Evolutionary conservation across 2,329 filamentous ascomycete species (phyloP), one percentile per base, ranked within the genome.

Genomic region (Cladosporium sp.): DNA sequence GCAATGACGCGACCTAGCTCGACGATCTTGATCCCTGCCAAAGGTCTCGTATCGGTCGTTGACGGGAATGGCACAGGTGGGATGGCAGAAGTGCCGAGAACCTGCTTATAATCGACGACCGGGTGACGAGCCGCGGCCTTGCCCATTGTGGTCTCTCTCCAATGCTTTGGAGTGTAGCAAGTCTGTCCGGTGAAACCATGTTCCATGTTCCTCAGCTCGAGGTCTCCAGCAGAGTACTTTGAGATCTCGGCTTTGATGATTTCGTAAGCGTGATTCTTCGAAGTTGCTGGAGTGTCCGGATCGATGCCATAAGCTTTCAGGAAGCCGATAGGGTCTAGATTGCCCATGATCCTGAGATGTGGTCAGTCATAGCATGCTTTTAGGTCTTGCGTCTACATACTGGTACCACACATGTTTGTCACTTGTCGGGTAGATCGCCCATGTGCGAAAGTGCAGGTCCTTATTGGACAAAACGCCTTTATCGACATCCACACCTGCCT

Each of bases 371-470:
- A 10, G 25, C 25, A 1, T 20, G 12, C 7, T 1, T 4, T 7
- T 12, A 28, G 10, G 4, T 10, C 40, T 8, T 12, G 2, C 4
- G 3, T 45, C 1, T 28, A 45, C 40, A 2, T n/a, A 69, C 10
- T 77, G 78, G 63, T 79, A 83, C 75, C 77, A 80, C 0, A 75
- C 72, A 0, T 71, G 69, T 0, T 71, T 66, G 34, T 77, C 68
- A n/a, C 71, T 74, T 0, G 80, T 82, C 7, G 74, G 76, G 60
- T 81, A 82, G 45, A 80, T 72, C 1, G 72, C 75, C 7, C 75
- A 78, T 3, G 72, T 65, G 17, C 78, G 73, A 42, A 73, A 74
- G 4, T 66, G 66, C 64, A 73, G 73, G 1, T 73, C 74, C 25
- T 70, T 69, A 59, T 78, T 74, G 59, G 71, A 74, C 65, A 78